Base-by-base conservation (phyloP, 257 asterid genomes). In the Solanum peruvianum region DNA sequence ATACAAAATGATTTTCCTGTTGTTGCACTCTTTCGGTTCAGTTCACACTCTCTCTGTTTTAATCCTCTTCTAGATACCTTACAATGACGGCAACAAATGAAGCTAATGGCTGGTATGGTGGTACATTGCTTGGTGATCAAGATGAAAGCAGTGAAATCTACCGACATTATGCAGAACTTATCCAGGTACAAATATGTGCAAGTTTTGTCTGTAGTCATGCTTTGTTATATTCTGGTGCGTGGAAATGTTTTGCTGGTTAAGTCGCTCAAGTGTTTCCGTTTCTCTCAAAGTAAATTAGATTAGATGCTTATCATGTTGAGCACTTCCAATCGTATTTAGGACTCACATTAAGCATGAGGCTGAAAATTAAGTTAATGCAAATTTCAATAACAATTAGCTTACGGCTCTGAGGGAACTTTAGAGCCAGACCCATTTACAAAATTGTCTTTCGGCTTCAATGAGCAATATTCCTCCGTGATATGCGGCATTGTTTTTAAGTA, bases 51-150 rank as follows among this genome's bases (percentile, higher is more conserved):
- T 6, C 69, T 13, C 58, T 70, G 71, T 14, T 86, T 62, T 62
- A 81, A 67, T 41, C 67, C 72, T 85, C 60, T 33, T 72, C 56
- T 88, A 97, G 99, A 90, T 97, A 96, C 91, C 91, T 93, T 44
- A 96, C 98, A 84, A 93, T 95, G 98, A 97, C 95, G 41, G 91
- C 98, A 23, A 92, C 92, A 21, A 92, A 96, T 31, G 98, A 96
- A 91, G 89, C 97, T 64, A 95, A 94, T 90, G 99, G 99, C 86
- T 97, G 99, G 99, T 97, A 93, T 86, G 99, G 99, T 5, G 99
- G 99, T 72, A 92, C 97, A 11, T 89, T 97, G 89, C 92, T 97
- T 83, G 99, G 98, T 25, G 99, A 95, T 91, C 98, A 92, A 92
- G 98, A 96, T 70, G 99, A 96, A 87, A 92, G 45, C 92, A 95